A percentile compares a stretch with the other conserved stretches of the same genome.
Conservation (phyloP, 1,284 basidiomycete species). For the Ustilago shanxiensis region DNA sequence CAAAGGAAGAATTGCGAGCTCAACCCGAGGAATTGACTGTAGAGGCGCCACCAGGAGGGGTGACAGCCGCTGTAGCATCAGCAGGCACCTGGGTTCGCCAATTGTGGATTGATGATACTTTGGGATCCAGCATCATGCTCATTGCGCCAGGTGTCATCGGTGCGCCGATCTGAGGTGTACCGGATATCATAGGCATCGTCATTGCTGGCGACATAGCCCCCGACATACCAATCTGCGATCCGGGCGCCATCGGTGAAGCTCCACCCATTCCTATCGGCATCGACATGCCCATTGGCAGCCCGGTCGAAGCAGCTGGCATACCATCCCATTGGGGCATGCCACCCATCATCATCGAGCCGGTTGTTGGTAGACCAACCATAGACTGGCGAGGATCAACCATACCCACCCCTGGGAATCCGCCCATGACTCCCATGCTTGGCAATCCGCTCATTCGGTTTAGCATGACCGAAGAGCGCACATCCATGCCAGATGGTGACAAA, state of each 20-base stretch:
- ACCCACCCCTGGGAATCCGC: conserved; percentile 18
- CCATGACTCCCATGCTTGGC: conserved; percentile 19
- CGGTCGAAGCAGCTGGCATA: conserved; percentile 30
- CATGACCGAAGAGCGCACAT: conserved; percentile 32
- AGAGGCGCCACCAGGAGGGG: conserved; percentile 35
- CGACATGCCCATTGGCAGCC: conserved; percentile 34
- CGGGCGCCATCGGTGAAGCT: conserved; percentile 14
- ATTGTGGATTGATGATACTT: conserved; percentile 51
- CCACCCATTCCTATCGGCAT: conserved; percentile 36
- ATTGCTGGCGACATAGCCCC: conserved; percentile 31
- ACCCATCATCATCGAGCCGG: conserved; percentile 33
- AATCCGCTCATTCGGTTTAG: conserved; percentile 35
- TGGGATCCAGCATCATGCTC: conserved; percentile 54
- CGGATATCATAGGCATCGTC: conserved; percentile 37
- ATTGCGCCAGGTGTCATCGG: conserved; percentile 30
- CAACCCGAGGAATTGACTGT: conserved; percentile 32
- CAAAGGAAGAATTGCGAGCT: not conserved
- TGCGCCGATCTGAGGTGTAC: conserved; percentile 17
- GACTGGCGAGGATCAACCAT: conserved; percentile 35
- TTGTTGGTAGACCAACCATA: conserved; percentile 31
- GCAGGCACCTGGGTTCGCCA: conserved; percentile 54
- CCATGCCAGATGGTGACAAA: conserved; percentile 29
- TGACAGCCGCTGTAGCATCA: conserved; percentile 40
- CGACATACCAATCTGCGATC: conserved; percentile 33
- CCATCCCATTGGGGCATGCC: conserved; percentile 39